Evolutionary conservation across 2,329 filamentous ascomycete species (phyloP), one percentile per base, ranked within the genome.

Genomic region (Neurospora sp.): DNA sequence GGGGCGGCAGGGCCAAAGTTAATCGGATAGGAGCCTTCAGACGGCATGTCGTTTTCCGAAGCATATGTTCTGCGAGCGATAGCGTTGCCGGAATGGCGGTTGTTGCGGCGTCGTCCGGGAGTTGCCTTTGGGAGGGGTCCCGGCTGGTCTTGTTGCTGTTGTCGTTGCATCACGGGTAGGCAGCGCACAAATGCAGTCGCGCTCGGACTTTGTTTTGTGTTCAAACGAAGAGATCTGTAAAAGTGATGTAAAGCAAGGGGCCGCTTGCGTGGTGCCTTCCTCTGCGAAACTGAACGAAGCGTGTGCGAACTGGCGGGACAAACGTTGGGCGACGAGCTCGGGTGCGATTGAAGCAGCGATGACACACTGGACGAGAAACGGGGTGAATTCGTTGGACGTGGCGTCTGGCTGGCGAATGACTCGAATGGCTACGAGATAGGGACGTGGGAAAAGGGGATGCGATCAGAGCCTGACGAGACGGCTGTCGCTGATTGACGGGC

Each of bases 51-150:
- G 74, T 85, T 87, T 77, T 89, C 87, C 3, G 87, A 89, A 33
- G 84, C 86, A 75, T 88, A 88, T n/a, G 82, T 83, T 77, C 85
- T 88, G 71, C 83, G 83, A 11, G 79, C 79, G 17, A 82, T 76
- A 19, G 77, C 75, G 68, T 78, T 79, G 58, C 79, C 74, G 73
- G 75, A 77, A 73, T 82, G 77, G 73, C 79, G 78, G 71, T 81
- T 78, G 71, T 79, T 74, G 76, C 81, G 77, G 76, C 83, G 80
- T 74, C 82, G 76, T 72, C 77, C 80, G 58, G 81, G 80, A 68
- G 81, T 80, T 68, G 78, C 79, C 75, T 79, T 74, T 74, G 66
- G 75, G 74, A 66, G 73, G 74, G 15, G 74, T 52, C 19, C 40
- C 67, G 67, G 73, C 74, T 76, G 46, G 68, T 68, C 68, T 28